Evolutionary conservation across 495 filamentous ascomycete species (phyloP).

Genomic region (Opeltia flavorubescens): DNA sequence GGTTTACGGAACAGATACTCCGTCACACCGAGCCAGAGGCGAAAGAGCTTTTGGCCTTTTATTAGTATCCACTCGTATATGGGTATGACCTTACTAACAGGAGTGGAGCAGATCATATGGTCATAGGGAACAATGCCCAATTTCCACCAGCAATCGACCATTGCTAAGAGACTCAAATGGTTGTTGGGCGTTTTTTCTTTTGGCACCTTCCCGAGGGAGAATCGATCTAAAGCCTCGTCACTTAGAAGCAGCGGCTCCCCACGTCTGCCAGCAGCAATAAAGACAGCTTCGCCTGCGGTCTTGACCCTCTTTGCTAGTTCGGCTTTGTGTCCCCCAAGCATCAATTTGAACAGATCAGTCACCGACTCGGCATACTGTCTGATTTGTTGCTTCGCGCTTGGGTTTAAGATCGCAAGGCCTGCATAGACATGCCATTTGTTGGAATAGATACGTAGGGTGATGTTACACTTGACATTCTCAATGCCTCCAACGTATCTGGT

Average conservation of each 20-base stretch:
- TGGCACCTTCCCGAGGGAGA: slow-evolving; percentile 56
- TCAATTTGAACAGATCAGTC: slow-evolving; percentile 90
- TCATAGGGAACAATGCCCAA: slow-evolving; percentile 91
- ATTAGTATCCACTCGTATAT: neutral
- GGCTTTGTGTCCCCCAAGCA: slow-evolving; percentile 67
- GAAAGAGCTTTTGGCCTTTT: slow-evolving; percentile 51
- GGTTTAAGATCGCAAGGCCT: slow-evolving; percentile 91
- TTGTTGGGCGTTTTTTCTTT: slow-evolving; percentile 68
- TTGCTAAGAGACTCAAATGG: slow-evolving; percentile 86
- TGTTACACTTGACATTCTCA: slow-evolving; percentile 98
- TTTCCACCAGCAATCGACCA: slow-evolving; percentile 96
- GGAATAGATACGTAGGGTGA: slow-evolving; percentile 89
- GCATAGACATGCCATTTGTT: slow-evolving; percentile 99
- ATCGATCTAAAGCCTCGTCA: slow-evolving; percentile 76
- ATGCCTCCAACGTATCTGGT: slow-evolving; percentile 89
- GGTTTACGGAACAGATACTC: slow-evolving; percentile 88
- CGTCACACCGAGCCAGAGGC: slow-evolving; percentile 92
- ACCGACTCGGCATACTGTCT: slow-evolving; percentile 83
- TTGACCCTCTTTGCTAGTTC: slow-evolving; percentile 74
- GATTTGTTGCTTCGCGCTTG: slow-evolving; percentile 80
- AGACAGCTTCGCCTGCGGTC: slow-evolving; percentile 66
- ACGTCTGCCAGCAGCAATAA: slow-evolving; percentile 41
- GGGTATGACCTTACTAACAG: slow-evolving; percentile 28
- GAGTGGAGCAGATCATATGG: slow-evolving; percentile 98
- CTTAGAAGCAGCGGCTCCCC: slow-evolving; percentile 57